phyloP scores from a whole-genome alignment of 1,284 basidiomycete genomes.

The Abortiporus biennis region DNA sequence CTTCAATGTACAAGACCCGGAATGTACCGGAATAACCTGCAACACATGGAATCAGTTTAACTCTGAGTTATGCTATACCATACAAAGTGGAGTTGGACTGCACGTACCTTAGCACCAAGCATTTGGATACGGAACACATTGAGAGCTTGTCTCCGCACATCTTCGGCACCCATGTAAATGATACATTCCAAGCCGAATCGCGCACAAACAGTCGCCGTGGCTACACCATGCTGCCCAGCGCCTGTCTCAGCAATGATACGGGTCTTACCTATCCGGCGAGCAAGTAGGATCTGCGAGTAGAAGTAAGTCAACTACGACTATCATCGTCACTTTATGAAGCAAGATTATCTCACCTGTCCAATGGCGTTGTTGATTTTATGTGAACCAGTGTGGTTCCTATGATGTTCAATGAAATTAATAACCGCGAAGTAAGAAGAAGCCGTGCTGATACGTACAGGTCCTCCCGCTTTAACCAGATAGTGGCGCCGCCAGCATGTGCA shows the following conservation, averaged over 20 bases:
- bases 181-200: constrained; percentile 95
- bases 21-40: constrained; percentile 89
- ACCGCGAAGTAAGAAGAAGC: neutral
- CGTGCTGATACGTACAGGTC: constrained; percentile 64
- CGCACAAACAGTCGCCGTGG: constrained; percentile 96
- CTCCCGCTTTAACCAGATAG: constrained; percentile 98
- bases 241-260: constrained; percentile 99
- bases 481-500: constrained; percentile 71
- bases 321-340: constrained; percentile 4
- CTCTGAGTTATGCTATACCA: too few species aligned
- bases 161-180: constrained; percentile 99
- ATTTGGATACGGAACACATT: constrained; percentile 99
- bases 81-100: neutral
- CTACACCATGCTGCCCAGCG: constrained; percentile 98
- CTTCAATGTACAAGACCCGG: constrained; percentile 93
- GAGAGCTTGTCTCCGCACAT: constrained; percentile 90
- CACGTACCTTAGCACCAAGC: constrained; percentile 82
- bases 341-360: constrained; percentile 60
- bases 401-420: neutral
- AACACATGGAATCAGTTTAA: constrained; percentile 7
- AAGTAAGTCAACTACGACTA: constrained; percentile 6
- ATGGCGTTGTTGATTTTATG: constrained; percentile 98
- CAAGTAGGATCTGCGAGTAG: constrained; percentile 76
- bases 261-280: constrained; percentile 88
- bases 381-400: constrained; percentile 93